Evolutionary conservation across 768 basidiomycete species (phyloP), one percentile per base, ranked within the genome.

Genomic region (Boletus vermiculosoides): DNA sequence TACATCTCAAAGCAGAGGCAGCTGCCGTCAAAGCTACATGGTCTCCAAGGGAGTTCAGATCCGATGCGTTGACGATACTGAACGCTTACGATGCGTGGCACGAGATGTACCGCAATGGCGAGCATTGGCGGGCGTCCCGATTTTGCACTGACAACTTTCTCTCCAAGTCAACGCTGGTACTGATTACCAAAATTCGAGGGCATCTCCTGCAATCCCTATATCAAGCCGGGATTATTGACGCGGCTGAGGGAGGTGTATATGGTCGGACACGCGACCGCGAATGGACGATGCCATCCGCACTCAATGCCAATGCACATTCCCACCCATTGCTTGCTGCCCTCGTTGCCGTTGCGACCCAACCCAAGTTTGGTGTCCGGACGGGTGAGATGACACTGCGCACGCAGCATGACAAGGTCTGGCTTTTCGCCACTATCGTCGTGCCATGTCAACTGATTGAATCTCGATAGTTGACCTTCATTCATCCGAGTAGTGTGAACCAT

Each of bases 101-200:
- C 78, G 75, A 74, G 15, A 69, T 91, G 70, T 87, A 93, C 61
- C 81, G 80, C 23, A 75, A 75, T 31, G 85, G 89, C 33, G 80
- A 89, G 23, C 88, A 85, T 65, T 65, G 70, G 25, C 68, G 77
- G 3, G 92, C 92, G 25, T 89, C 88, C 68, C 73, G 80, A 31
- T 96, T 96, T 73, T 89, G 87, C 71, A 67, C 74, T 40, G 87
- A 93, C 36, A 97, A 96, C 70, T 97, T 96, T 79, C 78, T 97
- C 52, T 84, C 87, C 28, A 92, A 90, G 67, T 85, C 90, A n/a
- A 92, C 90, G 0, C 72, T 97, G 49, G 73, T 92, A 20, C 77
- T 86, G 69, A 89, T 97, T 49, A 83, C 88, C 62, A 90, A 88
- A 74, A 82, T 94, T 66, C 89, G 90, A 71, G 75, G 73, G 2